Percentiles rank a stretch among this genome's conserved stretches.
Evolutionary conservation across 2,329 filamentous ascomycete species (phyloP).

Genomic region (Colletotrichum orchidophilum): DNA sequence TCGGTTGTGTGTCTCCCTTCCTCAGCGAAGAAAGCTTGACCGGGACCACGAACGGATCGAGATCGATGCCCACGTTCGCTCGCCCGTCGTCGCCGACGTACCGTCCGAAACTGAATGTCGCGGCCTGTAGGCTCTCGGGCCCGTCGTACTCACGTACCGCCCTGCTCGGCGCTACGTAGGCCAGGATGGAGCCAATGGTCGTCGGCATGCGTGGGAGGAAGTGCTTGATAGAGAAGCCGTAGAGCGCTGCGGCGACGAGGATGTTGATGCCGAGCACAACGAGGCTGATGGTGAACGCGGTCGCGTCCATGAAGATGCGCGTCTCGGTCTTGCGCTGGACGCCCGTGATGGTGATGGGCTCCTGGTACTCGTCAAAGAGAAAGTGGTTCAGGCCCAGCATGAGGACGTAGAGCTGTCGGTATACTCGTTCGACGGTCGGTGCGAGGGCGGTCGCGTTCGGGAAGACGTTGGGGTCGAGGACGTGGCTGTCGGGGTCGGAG

Average conservation of each 20-base stretch:
- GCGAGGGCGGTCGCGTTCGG: conserved; percentile 37
- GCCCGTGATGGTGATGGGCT: conserved; percentile 17
- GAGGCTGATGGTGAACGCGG: conserved; percentile 56
- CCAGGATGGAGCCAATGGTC: conserved; percentile 56
- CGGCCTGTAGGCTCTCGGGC: background rate
- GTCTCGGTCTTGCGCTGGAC: conserved; percentile 40
- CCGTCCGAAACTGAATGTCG: conserved; percentile 57
- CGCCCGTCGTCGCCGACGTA: conserved; percentile 57
- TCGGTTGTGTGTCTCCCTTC: conserved; percentile 20
- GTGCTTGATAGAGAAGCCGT: conserved; percentile 48
- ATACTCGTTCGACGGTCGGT: conserved; percentile 37
- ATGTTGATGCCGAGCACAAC: conserved; percentile 54
- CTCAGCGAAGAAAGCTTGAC: conserved; percentile 30
- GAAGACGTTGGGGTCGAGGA: conserved; percentile 44
- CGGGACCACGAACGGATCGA: conserved; percentile 52
- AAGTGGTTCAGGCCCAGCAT: conserved; percentile 54
- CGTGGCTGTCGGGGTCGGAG: conserved; percentile 37
- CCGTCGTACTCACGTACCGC: conserved; percentile 45
- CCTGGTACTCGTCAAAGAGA: conserved; percentile 37
- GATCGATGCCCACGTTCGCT: conserved; percentile 61
- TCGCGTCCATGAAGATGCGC: conserved; percentile 57
- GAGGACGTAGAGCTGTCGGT: conserved; percentile 38
- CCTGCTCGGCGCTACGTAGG: conserved; percentile 57
- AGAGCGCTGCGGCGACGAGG: conserved; percentile 52
- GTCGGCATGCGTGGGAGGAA: conserved; percentile 62